A percentile compares a stretch with the other conserved stretches of the same genome.
phyloP scores from a whole-genome alignment of 192 early-diverging fungal genomes.

The Linnemannia exigua region DNA sequence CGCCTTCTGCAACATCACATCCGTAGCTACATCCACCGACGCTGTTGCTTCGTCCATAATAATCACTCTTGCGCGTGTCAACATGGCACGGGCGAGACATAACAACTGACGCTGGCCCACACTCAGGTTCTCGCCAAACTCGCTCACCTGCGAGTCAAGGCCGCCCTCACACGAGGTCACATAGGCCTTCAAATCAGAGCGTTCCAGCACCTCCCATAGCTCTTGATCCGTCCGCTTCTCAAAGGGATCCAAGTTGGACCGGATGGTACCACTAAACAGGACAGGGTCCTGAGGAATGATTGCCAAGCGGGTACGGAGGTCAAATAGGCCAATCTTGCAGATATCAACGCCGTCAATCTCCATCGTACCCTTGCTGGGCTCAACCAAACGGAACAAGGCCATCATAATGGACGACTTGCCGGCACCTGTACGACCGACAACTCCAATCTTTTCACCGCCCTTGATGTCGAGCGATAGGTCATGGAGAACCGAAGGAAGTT shows the following conservation, averaged over 20 bases:
- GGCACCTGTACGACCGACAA: constrained; percentile 86
- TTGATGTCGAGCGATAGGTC: constrained; percentile 78
- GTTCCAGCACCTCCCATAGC: constrained; percentile 77
- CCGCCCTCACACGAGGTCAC: constrained; percentile 58
- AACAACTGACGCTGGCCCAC: constrained; percentile 89
- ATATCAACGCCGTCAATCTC: constrained; percentile 86
- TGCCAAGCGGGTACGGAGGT: constrained; percentile 75
- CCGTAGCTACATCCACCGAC: constrained; percentile 75
- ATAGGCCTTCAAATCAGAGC: constrained; percentile 66
- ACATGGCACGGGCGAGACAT: constrained; percentile 85
- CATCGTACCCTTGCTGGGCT: constrained; percentile 77
- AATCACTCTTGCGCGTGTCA: constrained; percentile 71
- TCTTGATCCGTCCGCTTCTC: constrained; percentile 71
- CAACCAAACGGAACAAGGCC: constrained; percentile 85
- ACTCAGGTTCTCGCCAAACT: constrained; percentile 82
- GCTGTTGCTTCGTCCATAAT: constrained; percentile 68
- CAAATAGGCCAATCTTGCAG: constrained; percentile 78
- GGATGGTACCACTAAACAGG: constrained; percentile 79
- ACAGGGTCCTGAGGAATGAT: constrained; percentile 88
- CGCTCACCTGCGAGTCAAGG: constrained; percentile 69
- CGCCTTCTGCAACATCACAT: constrained; percentile 73
- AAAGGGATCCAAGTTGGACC: constrained; percentile 88
- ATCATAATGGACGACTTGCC: constrained; percentile 73
- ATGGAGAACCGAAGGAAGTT: constrained; percentile 80
- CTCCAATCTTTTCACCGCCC: constrained; percentile 85